Percentiles rank a stretch among this genome's conserved stretches.
Evolutionary conservation across 2,329 filamentous ascomycete species (phyloP).

Genomic region (Kalaharituber pfeilii): DNA sequence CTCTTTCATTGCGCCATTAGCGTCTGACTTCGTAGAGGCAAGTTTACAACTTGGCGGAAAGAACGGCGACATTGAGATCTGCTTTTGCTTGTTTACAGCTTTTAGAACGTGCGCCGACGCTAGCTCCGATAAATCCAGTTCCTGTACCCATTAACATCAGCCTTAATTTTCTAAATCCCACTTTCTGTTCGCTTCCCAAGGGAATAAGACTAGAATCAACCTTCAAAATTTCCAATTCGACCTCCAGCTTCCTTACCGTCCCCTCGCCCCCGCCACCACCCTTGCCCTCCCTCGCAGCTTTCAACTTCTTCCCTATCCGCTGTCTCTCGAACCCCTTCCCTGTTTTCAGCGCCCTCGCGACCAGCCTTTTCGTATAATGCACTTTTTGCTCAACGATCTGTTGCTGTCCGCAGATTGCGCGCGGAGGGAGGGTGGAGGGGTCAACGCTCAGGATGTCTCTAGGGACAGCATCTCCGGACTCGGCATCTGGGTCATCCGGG

Average conservation of each 20-base stretch:
- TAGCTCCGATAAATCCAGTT: too few relatives aligned
- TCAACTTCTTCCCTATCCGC: constrained; percentile 10
- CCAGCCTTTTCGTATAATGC: background rate
- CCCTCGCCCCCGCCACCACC: constrained; percentile 7
- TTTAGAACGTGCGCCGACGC: too few relatives aligned
- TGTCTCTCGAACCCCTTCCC: constrained; percentile 39
- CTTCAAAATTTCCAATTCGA: background rate
- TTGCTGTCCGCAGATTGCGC: background rate
- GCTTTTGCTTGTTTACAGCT: too few relatives aligned
- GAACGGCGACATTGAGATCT: too few relatives aligned
- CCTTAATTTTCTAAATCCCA: too few relatives aligned
- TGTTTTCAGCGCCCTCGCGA: constrained; percentile 54
- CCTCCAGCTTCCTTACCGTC: constrained; percentile 3
- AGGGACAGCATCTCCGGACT: background rate
- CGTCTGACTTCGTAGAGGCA: too few relatives aligned
- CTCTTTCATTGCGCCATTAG: too few relatives aligned
- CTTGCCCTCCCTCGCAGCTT: background rate
- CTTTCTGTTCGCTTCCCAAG: too few relatives aligned
- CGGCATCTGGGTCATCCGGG: background rate
- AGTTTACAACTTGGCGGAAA: too few relatives aligned
- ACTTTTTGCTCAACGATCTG: background rate
- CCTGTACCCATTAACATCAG: too few relatives aligned
- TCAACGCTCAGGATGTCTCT: background rate
- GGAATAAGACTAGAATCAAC: too few relatives aligned
- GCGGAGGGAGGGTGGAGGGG: background rate